Percentiles rank a stretch among this genome's conserved stretches.
Conservation (phyloP, 768 basidiomycete species). For the Tulasnella sp. region DNA sequence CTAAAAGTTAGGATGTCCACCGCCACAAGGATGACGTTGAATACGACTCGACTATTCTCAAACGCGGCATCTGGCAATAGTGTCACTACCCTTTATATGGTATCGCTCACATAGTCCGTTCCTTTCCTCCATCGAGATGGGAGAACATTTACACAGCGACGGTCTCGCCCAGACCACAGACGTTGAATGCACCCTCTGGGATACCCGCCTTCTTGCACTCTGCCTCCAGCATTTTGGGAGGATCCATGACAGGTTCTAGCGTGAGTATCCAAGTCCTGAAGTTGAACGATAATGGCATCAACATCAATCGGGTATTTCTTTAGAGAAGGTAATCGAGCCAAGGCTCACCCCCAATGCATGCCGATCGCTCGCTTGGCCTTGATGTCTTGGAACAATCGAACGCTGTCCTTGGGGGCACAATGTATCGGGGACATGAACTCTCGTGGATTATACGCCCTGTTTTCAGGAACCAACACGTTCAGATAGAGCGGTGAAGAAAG, state of each 20-base stretch:
- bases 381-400: slow-evolving; percentile 53
- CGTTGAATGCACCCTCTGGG: slow-evolving; percentile 25
- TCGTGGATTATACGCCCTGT: slow-evolving; percentile 50
- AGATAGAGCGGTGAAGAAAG: no score
- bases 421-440: slow-evolving; percentile 48
- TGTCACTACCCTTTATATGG: no score
- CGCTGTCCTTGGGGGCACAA: slow-evolving; percentile 55
- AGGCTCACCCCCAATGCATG: slow-evolving; percentile 44
- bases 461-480: neutral
- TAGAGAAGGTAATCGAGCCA: neutral
- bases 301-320: neutral
- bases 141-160: neutral
- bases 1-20: no score
- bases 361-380: slow-evolving; percentile 47
- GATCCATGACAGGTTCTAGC: slow-evolving; percentile 27
- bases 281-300: neutral
- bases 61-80: no score
- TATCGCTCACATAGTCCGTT: no score
- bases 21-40: no score
- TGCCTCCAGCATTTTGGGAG: slow-evolving; percentile 26
- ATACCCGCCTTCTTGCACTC: slow-evolving; percentile 27
- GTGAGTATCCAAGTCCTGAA: slow-evolving; percentile 20
- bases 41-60: no score
- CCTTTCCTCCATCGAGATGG: no score
- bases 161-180: slow-evolving; percentile 29